These are phyloP conservation scores for Phytopythium delawarense DNA, from an alignment of 352 stramenopile species.

Conservation along the genomic window DNA sequence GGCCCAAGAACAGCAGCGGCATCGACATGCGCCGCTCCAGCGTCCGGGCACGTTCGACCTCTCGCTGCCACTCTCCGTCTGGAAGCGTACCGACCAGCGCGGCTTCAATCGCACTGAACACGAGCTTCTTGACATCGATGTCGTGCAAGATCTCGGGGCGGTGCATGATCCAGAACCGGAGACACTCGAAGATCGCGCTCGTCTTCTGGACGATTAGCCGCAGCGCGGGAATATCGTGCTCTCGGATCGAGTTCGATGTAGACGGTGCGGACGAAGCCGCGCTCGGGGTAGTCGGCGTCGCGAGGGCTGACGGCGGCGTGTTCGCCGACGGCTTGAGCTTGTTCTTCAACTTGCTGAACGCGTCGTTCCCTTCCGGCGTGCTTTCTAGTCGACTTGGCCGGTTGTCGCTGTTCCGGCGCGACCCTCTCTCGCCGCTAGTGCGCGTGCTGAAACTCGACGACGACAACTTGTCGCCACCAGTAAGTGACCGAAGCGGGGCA, in stretches of 20 bases:
- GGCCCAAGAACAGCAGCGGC: constrained; percentile 75
- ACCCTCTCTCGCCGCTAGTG: constrained; percentile 18
- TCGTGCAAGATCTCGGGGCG: constrained; percentile 72
- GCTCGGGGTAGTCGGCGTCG: constrained; percentile 17
- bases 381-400: constrained; percentile 37
- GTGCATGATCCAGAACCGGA: constrained; percentile 85
- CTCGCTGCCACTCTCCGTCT: constrained; percentile 73
- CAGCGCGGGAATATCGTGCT: constrained; percentile 66
- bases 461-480: constrained; percentile 18
- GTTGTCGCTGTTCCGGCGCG: constrained; percentile 47
- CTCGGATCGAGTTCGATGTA: constrained; percentile 24
- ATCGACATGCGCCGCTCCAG: constrained; percentile 71
- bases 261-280: constrained; percentile 29
- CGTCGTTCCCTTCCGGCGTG: constrained; percentile 34
- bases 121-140: constrained; percentile 72
- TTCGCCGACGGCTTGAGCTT: constrained; percentile 38
- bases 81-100: constrained; percentile 78
- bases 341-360: constrained; percentile 72
- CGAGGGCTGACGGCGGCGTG: constrained; percentile 5
- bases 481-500: constrained; percentile 1
- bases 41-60: constrained; percentile 69
- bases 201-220: constrained; percentile 82
- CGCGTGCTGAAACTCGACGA: constrained; percentile 27
- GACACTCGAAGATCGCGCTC: constrained; percentile 78
- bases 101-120: constrained; percentile 84